Conservation (phyloP, 1,284 basidiomycete genomes). For the Cryptococcus hybrid region DNA sequence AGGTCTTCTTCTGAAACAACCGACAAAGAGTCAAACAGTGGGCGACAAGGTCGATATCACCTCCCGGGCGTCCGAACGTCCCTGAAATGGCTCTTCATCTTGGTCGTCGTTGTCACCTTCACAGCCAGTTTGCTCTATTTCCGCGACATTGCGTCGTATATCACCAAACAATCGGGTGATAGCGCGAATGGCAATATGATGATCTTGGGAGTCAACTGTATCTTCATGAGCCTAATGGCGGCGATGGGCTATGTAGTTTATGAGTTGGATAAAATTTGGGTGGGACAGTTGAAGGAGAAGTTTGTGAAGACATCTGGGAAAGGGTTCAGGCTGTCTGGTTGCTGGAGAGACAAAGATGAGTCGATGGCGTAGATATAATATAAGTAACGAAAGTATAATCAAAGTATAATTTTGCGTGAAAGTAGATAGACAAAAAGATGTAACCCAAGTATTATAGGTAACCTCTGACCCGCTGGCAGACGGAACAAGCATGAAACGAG, state of each 20-base stretch:
- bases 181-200: constrained; percentile 1
- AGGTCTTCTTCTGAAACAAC: not conserved
- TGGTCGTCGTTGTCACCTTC: constrained; percentile 5
- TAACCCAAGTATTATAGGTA: too few relatives aligned
- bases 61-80: not conserved
- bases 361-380: too few relatives aligned
- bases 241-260: constrained; percentile 13
- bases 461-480: too few relatives aligned
- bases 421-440: too few relatives aligned
- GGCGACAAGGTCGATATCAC: not conserved
- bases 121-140: constrained; percentile 10
- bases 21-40: not conserved
- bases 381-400: too few relatives aligned
- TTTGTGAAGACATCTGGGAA: too few relatives aligned
- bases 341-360: too few relatives aligned
- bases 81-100: constrained; percentile 12
- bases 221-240: constrained; percentile 9
- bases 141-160: constrained; percentile 8
- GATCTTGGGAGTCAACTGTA: constrained; percentile 7
- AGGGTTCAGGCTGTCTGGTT: too few relatives aligned
- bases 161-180: not conserved
- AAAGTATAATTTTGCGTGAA: too few relatives aligned
- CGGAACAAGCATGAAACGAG: too few relatives aligned
- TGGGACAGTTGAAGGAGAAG: too few relatives aligned
- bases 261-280: constrained; percentile 6